These are phyloP conservation scores for Magnaporthiopsis incrustans DNA, from an alignment of 2,329 filamentous ascomycete species.

Conservation along the genomic window DNA sequence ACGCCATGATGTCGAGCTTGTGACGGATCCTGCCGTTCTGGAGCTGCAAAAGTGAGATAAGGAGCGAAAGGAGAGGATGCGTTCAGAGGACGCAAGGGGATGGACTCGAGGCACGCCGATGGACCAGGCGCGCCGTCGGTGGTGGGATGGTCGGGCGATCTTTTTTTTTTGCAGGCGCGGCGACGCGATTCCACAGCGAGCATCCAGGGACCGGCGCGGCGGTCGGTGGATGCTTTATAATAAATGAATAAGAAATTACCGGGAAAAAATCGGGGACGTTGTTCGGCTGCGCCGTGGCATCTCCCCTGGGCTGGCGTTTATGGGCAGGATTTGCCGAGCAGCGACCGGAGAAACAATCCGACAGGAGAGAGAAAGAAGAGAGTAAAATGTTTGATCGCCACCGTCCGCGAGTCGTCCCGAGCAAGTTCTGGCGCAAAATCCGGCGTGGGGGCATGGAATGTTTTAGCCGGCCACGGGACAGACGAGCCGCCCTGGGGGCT, in stretches of 20 bases:
- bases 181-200: background rate
- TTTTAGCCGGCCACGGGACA: too few species aligned
- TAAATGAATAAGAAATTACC: background rate
- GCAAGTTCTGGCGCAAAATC: too few species aligned
- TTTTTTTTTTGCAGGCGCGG: background rate
- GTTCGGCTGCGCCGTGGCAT: too few species aligned
- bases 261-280: background rate
- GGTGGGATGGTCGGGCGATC: background rate
- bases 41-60: background rate
- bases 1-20: constrained; percentile 54
- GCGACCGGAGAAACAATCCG: background rate
- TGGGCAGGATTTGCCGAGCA: background rate
- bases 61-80: background rate
- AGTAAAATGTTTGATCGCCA: too few species aligned
- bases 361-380: too few species aligned
- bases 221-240: background rate
- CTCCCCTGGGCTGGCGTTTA: background rate
- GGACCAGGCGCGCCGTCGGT: background rate
- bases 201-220: background rate
- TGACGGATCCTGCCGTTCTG: background rate
- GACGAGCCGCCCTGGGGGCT: too few species aligned
- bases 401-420: too few species aligned
- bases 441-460: too few species aligned
- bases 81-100: background rate
- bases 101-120: background rate